phyloP scores from a whole-genome alignment of 768 basidiomycete species.

The Leccinum barrowsii region DNA sequence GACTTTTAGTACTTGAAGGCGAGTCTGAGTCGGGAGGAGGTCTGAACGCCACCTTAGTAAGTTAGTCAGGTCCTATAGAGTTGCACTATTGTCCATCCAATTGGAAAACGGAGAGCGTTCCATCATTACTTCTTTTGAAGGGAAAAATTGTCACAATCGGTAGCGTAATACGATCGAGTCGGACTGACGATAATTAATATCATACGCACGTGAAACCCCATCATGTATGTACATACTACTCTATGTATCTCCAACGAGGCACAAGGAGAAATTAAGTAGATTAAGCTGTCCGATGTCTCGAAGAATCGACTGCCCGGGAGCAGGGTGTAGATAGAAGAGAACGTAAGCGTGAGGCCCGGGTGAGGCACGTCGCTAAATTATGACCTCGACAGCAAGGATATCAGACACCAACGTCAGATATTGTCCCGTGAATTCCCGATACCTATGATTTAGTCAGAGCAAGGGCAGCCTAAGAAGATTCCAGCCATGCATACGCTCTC shows the following conservation, averaged over 20 bases:
- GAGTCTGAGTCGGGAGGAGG: too few species aligned
- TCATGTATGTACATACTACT: background rate
- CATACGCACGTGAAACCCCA: too few species aligned
- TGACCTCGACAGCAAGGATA: background rate
- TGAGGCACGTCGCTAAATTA: background rate
- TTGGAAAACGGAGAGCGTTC: too few species aligned
- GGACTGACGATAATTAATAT: too few species aligned
- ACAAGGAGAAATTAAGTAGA: background rate
- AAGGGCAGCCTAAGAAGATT: background rate
- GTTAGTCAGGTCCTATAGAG: too few species aligned
- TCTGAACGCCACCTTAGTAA: too few species aligned
- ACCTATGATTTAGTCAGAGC: background rate
- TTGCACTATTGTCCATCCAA: too few species aligned
- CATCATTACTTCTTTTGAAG: too few species aligned
- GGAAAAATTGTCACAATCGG: too few species aligned
- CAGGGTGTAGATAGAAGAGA: background rate
- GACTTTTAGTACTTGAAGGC: too few species aligned
- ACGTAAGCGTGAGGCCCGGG: too few species aligned
- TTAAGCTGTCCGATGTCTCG: background rate
- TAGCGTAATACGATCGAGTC: too few species aligned
- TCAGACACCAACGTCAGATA: background rate
- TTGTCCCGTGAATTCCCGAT: background rate
- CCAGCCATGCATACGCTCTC: background rate
- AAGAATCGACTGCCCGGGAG: background rate
- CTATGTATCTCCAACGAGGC: background rate